Percentiles rank a stretch among this genome's conserved stretches.
Conservation (phyloP, 139 green algal genomes). For the Pseudopediastrum boryanum region DNA sequence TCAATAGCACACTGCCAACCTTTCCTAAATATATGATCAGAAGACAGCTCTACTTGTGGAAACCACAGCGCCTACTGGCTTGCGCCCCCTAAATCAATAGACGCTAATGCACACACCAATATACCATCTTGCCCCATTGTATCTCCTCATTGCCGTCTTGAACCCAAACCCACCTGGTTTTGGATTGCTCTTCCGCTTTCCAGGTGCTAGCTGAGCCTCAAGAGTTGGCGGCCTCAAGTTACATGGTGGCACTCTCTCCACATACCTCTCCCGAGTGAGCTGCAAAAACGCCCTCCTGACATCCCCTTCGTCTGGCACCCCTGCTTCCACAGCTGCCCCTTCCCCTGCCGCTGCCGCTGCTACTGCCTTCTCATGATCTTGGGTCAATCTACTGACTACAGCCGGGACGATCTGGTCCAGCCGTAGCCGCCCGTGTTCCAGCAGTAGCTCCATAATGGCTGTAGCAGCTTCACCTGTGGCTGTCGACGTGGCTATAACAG, state of each 20-base stretch:
- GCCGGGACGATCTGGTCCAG: slow-evolving; percentile 33
- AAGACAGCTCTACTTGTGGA: too few species aligned
- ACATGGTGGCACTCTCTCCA: slow-evolving; percentile 20
- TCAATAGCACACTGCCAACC: too few species aligned
- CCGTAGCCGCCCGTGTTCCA: slow-evolving; percentile 67
- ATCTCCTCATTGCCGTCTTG: too few species aligned
- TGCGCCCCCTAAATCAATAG: too few species aligned
- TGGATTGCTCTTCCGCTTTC: too few species aligned
- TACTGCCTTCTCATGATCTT: background rate
- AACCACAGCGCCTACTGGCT: too few species aligned
- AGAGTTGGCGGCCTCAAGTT: slow-evolving; percentile 24
- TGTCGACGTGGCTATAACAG: too few species aligned
- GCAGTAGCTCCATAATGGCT: slow-evolving; percentile 58
- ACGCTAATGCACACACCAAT: too few species aligned
- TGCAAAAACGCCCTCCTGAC: slow-evolving; percentile 31
- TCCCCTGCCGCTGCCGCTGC: slow-evolving; percentile 3
- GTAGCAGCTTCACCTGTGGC: background rate
- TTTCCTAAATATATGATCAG: too few species aligned
- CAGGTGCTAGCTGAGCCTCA: too few species aligned
- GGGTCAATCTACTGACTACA: slow-evolving; percentile 2
- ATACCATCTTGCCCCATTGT: too few species aligned
- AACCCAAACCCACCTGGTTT: too few species aligned
- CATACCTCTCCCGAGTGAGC: slow-evolving; percentile 27
- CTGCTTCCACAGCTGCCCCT: background rate
- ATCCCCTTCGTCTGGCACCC: background rate